A percentile compares a stretch with the other conserved stretches of the same genome.
These are phyloP conservation scores for Botrytis elliptica DNA, from an alignment of 2,329 filamentous ascomycete species.

Conservation along the genomic window DNA sequence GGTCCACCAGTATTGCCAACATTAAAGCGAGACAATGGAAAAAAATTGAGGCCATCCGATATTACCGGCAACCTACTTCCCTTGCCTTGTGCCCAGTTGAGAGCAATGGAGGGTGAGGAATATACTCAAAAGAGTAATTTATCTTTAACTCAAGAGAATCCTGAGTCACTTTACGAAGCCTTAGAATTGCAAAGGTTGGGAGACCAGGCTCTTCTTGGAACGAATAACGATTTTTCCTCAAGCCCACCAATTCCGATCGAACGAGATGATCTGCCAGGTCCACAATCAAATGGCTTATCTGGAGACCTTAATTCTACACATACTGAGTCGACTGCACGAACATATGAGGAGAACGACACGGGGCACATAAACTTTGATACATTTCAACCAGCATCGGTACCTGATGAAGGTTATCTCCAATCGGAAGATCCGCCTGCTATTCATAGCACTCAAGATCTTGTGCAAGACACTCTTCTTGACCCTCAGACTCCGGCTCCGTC, in stretches of 20 bases:
- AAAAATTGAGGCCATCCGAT: not conserved
- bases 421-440: slow-evolving; percentile 29
- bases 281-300: not conserved
- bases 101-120: slow-evolving; percentile 13
- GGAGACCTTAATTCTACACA: slow-evolving; percentile 23
- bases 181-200: slow-evolving; percentile 23
- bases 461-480: slow-evolving; percentile 22
- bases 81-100: not conserved
- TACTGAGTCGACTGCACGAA: slow-evolving; percentile 34
- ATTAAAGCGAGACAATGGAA: not conserved
- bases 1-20: not conserved
- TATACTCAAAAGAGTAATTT: slow-evolving; percentile 33
- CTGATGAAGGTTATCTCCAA: slow-evolving; percentile 22
- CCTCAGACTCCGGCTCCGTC: slow-evolving; percentile 36
- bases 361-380: slow-evolving; percentile 32
- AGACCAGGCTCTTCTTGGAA: slow-evolving; percentile 11
- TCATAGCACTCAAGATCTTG: not conserved
- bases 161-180: slow-evolving; percentile 33
- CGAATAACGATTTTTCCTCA: not conserved
- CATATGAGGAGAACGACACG: slow-evolving; percentile 35
- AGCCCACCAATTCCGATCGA: not conserved
- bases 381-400: slow-evolving; percentile 10
- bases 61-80: not conserved
- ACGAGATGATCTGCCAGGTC: not conserved
- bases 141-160: slow-evolving; percentile 37